Evolutionary conservation across 2,329 filamentous ascomycete species (phyloP), one percentile per base, ranked within the genome.

Genomic region (Bipolaris cookei): DNA sequence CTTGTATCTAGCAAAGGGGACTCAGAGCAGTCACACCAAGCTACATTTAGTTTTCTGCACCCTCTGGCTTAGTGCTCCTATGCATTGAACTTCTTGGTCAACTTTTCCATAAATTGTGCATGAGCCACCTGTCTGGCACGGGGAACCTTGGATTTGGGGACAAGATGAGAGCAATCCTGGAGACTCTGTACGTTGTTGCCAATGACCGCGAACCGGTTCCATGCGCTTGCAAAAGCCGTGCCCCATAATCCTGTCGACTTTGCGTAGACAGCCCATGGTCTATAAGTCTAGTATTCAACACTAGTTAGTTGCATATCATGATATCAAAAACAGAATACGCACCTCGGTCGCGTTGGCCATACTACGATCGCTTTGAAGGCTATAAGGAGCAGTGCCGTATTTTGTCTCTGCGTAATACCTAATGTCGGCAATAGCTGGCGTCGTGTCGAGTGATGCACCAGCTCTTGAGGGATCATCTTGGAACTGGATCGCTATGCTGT

Each of bases 361-460:
- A 3, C 61, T 48, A 39, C 54, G 56, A 28, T 71, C 69, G 18
- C 64, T 67, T 11, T 64, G 59, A 20, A 71, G 32, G 20, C 51
- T 69, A 20, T 68, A 69, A 10, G 71, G 69, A 5, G 70, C 69
- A 3, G 64, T 67, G 0, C 67, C 64, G 7, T 63, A 56, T 32
- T 65, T 52, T 0, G 71, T 75, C 54, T 76, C 66, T 16, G 50
- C 38, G 42, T 74, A 76, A 54, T 70, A 75, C 1, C 55, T 63
- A 2, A 66, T 58, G 41, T 76, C 72, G 56, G 68, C 75, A 2
- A 58, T 34, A 8, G 59, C 58, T 1, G 71, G 71, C 0, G 72
- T 74, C 8, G 65, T 62, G 48, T 77, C 74, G 1, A 73, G 64
- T 6, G 65, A 23, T 23, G 61, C 62, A 1, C 70, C 71, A 3